A percentile compares a stretch with the other conserved stretches of the same genome.
Evolutionary conservation across 2,329 filamentous ascomycete genomes (phyloP).

Genomic region (Aspergillus quadrilineatus): DNA sequence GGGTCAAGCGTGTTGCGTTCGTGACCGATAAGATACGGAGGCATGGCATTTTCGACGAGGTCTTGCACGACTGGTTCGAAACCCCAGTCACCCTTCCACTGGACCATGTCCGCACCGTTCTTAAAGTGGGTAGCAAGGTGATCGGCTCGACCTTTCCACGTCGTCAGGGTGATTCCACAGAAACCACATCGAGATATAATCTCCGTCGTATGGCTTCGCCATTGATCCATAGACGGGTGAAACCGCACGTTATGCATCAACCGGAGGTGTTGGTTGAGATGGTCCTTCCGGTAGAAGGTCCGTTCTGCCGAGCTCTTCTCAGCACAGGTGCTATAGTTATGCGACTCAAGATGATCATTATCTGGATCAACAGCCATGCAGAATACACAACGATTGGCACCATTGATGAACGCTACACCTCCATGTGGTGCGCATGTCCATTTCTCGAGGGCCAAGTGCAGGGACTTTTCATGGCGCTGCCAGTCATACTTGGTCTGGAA

Average conservation of each 20-base stretch:
- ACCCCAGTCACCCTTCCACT: conserved; percentile 42
- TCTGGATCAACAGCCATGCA: conserved; percentile 56
- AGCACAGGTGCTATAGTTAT: conserved; percentile 60
- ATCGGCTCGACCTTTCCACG: conserved; percentile 43
- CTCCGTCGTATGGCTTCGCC: conserved; percentile 56
- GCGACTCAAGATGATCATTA: conserved; percentile 57
- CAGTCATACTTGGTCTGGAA: conserved; percentile 61
- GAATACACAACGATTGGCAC: conserved; percentile 57
- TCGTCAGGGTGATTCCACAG: conserved; percentile 40
- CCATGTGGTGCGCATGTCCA: conserved; percentile 62
- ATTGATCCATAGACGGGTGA: conserved; percentile 55
- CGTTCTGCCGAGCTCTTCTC: conserved; percentile 60
- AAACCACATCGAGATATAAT: conserved; percentile 53
- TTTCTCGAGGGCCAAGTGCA: conserved; percentile 57
- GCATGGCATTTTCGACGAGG: conserved; percentile 41
- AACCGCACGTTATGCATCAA: conserved; percentile 61
- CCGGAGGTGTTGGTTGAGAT: conserved; percentile 60
- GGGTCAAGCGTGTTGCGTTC: conserved; percentile 36
- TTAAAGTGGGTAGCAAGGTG: conserved; percentile 44
- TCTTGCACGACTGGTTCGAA: conserved; percentile 39
- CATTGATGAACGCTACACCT: conserved; percentile 51
- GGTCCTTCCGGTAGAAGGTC: conserved; percentile 64
- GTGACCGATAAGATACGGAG: conserved; percentile 39
- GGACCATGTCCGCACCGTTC: conserved; percentile 37
- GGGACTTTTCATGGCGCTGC: conserved; percentile 59